Conservation (phyloP, 1,139 yeast genomes). For the Sugiyamaella pinicola region DNA sequence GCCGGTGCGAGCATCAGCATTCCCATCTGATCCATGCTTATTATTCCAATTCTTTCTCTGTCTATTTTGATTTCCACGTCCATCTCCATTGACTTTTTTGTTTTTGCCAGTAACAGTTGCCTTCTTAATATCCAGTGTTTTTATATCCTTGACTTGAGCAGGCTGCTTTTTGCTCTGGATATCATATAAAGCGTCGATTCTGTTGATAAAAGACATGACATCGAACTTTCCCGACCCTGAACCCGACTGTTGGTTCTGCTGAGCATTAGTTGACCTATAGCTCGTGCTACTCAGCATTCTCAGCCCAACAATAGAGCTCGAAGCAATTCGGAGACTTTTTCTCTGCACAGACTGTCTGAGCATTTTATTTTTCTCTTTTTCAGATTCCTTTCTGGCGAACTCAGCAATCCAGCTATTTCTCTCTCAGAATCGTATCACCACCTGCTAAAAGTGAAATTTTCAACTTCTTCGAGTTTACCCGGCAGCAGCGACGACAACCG, state of each 20-base stretch:
- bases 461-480: constrained; percentile 5
- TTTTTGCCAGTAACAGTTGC: background rate
- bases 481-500: background rate
- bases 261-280: background rate
- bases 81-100: background rate
- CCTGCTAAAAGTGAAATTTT: constrained; percentile 5
- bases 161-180: constrained; percentile 29
- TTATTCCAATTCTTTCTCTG: background rate
- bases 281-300: background rate
- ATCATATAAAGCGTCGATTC: constrained; percentile 37
- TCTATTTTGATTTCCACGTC: background rate
- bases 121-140: constrained; percentile 6
- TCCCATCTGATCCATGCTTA: background rate
- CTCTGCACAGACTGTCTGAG: constrained; percentile 14
- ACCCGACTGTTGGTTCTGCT: background rate
- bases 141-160: constrained; percentile 13
- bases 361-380: background rate
- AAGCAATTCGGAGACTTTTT: background rate
- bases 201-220: constrained; percentile 34
- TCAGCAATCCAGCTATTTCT: too few relatives aligned
- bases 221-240: constrained; percentile 28
- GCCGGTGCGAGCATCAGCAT: too few relatives aligned
- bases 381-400: background rate
- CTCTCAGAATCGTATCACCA: too few relatives aligned
- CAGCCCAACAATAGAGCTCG: background rate